Evolutionary conservation across 768 basidiomycete genomes (phyloP), one percentile per base, ranked within the genome.

Genomic region (Mycena amicta): DNA sequence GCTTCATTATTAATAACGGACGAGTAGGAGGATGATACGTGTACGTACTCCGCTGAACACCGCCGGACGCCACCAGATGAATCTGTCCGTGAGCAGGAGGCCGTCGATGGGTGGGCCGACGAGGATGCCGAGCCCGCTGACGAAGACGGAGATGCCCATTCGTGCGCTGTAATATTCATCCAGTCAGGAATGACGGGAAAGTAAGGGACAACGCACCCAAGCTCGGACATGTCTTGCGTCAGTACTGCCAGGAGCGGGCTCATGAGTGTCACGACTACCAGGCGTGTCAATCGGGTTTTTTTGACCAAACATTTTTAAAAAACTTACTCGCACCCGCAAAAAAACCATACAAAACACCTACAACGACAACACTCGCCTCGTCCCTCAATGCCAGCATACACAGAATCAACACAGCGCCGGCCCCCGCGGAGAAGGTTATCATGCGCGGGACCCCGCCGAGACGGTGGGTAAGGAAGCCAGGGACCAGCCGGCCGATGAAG

Each of bases 81-180:
- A 73, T 20, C 66, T 47, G 2, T 62, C 51, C 3, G 73, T 73
- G 25, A 78, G 66, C 5, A 78, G 65, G 8, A 74, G 72, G 3
- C 77, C 77, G 29, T 70, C 68, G 59, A 78, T 72, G 0, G 77
- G 76, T 1, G 76, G 67, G n/a, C 77, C 77, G 61, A 51, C 46
- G 26, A 53, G 23, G 25, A 20, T 57, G 22, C 3, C 58, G 28
- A 33, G 43, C n/a, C 45, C 20, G 27, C n/a, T 11, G 8, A 40
- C 20, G 37, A 50, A n/a, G 26, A 47, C 16, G 31, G 33, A 47
- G 27, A 47, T 25, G 29, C 26, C 43, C 4, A 23, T n/a, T 6
- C 18, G 22, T 23, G 6, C 39, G 18, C 54, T 46, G 74, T n/a
- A 69, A 51, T 37, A 68, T 66, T 18, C 66, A 69, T 33, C 65